These are phyloP conservation scores for Sugiyamaella smithiae DNA, from an alignment of 805 yeast genomes.

Conservation along the genomic window DNA sequence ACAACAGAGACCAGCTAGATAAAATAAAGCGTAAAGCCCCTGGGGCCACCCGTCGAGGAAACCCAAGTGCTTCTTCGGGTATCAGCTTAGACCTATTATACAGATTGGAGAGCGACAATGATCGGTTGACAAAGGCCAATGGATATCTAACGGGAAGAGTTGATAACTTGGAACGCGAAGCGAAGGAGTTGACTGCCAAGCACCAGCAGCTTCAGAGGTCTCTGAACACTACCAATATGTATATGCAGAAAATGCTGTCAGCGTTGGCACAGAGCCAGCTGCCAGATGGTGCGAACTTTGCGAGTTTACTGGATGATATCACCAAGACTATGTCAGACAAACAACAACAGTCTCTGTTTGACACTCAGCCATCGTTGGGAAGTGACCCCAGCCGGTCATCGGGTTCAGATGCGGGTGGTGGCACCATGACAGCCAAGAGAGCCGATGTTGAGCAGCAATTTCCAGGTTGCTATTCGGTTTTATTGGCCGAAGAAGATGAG, in stretches of 20 bases:
- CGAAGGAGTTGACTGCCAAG: background rate
- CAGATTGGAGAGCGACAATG: conserved; percentile 4
- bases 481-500: conserved; percentile 56
- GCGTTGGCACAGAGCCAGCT: background rate
- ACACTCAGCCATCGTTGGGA: background rate
- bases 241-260: conserved; percentile 11
- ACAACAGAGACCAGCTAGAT: conserved; percentile 76
- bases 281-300: background rate
- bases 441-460: background rate
- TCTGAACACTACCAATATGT: background rate
- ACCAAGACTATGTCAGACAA: background rate
- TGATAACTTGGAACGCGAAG: conserved; percentile 11
- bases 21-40: conserved; percentile 81
- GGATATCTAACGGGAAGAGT: conserved; percentile 5
- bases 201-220: conserved; percentile 1
- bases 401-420: background rate
- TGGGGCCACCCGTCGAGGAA: conserved; percentile 22
- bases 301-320: background rate
- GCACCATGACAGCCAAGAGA: conserved; percentile 13
- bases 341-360: background rate
- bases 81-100: conserved; percentile 2
- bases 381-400: background rate
- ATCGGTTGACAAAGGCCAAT: conserved; percentile 6
- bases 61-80: background rate
- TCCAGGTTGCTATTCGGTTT: conserved; percentile 28